Evolutionary conservation across 805 yeast genomes (phyloP), one percentile per base, ranked within the genome.

Genomic region (Scheffersomyces ergatensis): DNA sequence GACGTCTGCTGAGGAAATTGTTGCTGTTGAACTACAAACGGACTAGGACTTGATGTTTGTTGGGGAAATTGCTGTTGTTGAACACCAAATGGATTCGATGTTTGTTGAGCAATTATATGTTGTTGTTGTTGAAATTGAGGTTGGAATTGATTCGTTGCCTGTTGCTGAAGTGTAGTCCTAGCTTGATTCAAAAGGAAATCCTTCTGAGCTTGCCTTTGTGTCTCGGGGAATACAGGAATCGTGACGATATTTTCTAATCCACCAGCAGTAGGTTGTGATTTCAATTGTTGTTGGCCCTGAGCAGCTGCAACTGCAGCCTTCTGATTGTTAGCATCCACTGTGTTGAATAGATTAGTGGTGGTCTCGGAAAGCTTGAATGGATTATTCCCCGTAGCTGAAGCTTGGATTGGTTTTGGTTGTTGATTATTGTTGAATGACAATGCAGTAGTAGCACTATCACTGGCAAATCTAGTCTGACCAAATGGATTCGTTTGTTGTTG

Each of bases 221-320:
- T 80, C 49, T 81, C 80, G 0, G 87, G 88, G 51, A 83, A 85
- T 7, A 82, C 85, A 2, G 89, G 77, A 3, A 76, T 63, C 0
- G 89, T 83, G 8, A 83, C 83, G 33, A 83, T 58, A 37, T 67
- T 65, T 54, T 85, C 90, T 44, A 82, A 70, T 0, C 90, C 92
- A 3, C 90, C 92, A 25, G 88, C 85, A 2, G 89, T 83, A 2
- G 79, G 74, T 52, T 78, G 84, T 13, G 71, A 64, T 50, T 68
- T 62, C 49, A 75, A 41, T 37, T 61, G 45, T 47, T 58, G 53
- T 40, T 48, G 60, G 21, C 39, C 41, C 20, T 50, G 53, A 6
- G 51, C 34, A 9, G 46, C 53, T n/a, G n/a, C n/a, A n/a, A n/a
- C n/a, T 5, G 37, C 26, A 25, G 11, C 33, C 32, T 43, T 18